These are phyloP conservation scores for Hylodesmum podocarpum DNA, from an alignment of 306 rosid genomes.

Conservation along the genomic window DNA sequence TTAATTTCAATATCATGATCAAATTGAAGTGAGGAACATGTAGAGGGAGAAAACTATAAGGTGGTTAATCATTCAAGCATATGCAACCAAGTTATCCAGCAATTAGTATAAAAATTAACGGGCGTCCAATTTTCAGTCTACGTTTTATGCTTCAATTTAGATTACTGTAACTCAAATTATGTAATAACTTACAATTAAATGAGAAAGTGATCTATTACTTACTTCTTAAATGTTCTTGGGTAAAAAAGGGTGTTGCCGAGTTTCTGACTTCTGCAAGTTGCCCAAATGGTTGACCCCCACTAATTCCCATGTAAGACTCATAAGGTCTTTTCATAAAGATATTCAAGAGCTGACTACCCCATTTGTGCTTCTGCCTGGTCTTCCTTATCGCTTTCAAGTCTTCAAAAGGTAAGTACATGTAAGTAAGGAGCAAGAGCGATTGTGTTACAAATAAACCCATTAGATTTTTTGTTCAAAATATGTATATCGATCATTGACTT, in stretches of 20 bases:
- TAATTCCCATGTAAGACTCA: not conserved
- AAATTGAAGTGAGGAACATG: not conserved
- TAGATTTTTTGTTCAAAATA: not conserved
- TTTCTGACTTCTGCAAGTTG: not conserved
- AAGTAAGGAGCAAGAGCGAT: not conserved
- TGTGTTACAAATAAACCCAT: not conserved
- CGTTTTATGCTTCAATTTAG: not conserved
- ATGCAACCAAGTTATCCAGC: too few species aligned
- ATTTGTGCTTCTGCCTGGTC: not conserved
- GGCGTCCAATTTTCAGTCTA: too few species aligned
- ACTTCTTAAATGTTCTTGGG: not conserved
- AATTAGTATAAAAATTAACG: not conserved
- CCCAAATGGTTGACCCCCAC: not conserved
- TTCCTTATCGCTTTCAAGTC: not conserved
- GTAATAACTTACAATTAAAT: not conserved
- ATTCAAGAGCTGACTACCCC: not conserved
- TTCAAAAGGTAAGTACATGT: not conserved
- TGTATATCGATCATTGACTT: too few species aligned
- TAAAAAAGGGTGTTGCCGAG: not conserved
- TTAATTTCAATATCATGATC: not conserved
- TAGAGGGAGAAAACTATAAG: too few species aligned
- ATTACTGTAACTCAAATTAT: not conserved
- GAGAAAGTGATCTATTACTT: not conserved
- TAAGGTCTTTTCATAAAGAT: not conserved
- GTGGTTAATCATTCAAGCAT: too few species aligned